phyloP scores from a whole-genome alignment of 2,329 filamentous ascomycete species.

The Paecilomyces sp. region DNA sequence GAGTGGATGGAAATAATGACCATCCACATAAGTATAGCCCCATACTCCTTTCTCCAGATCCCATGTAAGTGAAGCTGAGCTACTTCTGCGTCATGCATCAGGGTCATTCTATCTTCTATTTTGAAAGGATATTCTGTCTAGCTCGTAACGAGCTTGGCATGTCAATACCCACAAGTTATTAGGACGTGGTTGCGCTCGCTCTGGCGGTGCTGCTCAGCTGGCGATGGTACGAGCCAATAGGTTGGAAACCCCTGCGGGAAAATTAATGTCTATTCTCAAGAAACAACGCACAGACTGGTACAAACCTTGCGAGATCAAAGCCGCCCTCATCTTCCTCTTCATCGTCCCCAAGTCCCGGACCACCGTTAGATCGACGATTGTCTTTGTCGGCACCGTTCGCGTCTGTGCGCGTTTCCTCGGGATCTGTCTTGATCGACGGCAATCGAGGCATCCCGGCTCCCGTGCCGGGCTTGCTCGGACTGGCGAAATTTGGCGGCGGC shows the following conservation, averaged over 20 bases:
- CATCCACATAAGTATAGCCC: not conserved
- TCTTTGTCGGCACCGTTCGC: constrained; percentile 11
- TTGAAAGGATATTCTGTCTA: not conserved
- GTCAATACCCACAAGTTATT: not conserved
- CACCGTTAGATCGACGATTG: constrained; percentile 3
- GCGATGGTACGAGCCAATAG: constrained; percentile 41
- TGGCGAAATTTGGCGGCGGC: constrained; percentile 38
- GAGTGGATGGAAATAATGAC: not conserved
- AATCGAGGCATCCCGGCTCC: constrained; percentile 19
- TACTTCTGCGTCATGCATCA: not conserved
- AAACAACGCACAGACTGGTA: not conserved
- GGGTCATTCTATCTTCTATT: not conserved
- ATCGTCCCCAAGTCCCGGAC: constrained; percentile 22
- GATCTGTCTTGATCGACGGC: constrained; percentile 25
- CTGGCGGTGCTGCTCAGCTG: constrained; percentile 33
- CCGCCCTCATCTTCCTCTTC: constrained; percentile 34
- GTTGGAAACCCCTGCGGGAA: constrained; percentile 37
- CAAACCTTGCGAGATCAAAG: constrained; percentile 42
- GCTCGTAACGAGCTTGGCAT: not conserved
- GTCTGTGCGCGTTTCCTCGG: constrained; percentile 5
- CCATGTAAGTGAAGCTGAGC: not conserved
- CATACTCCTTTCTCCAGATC: not conserved
- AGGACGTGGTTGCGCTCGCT: constrained; percentile 21
- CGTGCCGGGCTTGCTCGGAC: constrained; percentile 37
- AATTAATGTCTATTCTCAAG: not conserved